These are phyloP conservation scores for Penicillium expansum DNA, from an alignment of 2,329 filamentous ascomycete species.

Conservation along the genomic window DNA sequence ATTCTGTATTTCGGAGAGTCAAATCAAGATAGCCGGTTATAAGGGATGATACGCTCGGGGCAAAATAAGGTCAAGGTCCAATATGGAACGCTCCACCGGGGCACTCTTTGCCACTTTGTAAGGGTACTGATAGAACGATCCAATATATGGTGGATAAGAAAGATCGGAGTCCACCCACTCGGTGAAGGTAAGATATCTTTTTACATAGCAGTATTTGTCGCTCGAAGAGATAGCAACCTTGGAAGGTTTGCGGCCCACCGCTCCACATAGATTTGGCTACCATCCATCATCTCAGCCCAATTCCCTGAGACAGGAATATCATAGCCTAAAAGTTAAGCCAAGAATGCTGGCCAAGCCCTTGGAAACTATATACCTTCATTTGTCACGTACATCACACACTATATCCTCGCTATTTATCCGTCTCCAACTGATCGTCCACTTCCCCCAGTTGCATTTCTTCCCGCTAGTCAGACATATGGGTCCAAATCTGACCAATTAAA, in stretches of 20 bases:
- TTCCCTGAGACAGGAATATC: neutral
- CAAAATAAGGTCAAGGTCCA: neutral
- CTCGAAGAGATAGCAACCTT: conserved; percentile 17
- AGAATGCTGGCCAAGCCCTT: neutral
- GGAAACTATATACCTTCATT: neutral
- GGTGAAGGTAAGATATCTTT: conserved; percentile 10
- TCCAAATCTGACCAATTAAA: neutral
- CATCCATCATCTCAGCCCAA: neutral
- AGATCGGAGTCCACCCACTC: neutral
- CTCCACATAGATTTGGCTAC: conserved; percentile 16
- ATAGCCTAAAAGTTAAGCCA: neutral
- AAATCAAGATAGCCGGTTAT: neutral
- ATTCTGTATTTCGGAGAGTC: neutral
- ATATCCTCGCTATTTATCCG: neutral
- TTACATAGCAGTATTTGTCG: conserved; percentile 25
- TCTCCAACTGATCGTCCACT: conserved; percentile 2
- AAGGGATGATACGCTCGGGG: neutral
- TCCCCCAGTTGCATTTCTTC: conserved; percentile 4
- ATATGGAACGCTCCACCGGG: neutral
- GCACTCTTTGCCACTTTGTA: neutral
- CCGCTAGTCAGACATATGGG: neutral
- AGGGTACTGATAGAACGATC: neutral
- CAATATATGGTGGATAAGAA: neutral
- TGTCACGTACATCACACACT: neutral
- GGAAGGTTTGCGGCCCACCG: conserved; percentile 10